Percentiles rank a stretch among this genome's conserved stretches.
phyloP scores from a whole-genome alignment of 495 filamentous ascomycete species.

The Beverwykella pulmonaria region DNA sequence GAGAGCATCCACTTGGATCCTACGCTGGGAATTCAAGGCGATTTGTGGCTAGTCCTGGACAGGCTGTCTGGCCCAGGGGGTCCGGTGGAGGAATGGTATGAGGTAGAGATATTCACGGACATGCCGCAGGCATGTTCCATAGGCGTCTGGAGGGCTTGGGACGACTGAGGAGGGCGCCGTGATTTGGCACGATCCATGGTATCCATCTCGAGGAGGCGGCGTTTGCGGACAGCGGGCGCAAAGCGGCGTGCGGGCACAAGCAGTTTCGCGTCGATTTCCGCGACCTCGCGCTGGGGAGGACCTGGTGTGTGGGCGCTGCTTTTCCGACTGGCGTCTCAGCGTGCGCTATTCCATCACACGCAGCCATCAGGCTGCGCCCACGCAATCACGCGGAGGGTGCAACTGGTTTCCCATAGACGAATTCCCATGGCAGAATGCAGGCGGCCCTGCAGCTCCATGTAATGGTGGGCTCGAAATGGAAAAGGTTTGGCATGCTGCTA shows the following conservation, averaged over 20 bases:
- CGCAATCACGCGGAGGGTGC: background rate
- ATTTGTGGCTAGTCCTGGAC: constrained; percentile 80
- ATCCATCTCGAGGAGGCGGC: background rate
- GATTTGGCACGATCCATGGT: background rate
- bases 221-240: background rate
- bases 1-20: constrained; percentile 72
- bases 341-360: background rate
- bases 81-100: constrained; percentile 40
- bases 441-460: background rate
- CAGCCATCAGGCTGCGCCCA: background rate
- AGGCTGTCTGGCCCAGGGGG: constrained; percentile 45
- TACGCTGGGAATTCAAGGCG: constrained; percentile 50
- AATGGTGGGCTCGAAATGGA: background rate
- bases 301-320: background rate
- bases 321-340: background rate
- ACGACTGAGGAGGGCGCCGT: constrained; percentile 31
- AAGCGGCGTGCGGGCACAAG: background rate
- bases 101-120: constrained; percentile 44
- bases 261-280: too few relatives aligned
- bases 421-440: background rate
- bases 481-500: background rate
- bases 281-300: background rate
- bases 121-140: constrained; percentile 33
- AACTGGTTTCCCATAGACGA: background rate
- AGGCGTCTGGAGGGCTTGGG: constrained; percentile 45